Base-by-base conservation (phyloP, 257 asterid genomes). In the Perilla frutescens region DNA sequence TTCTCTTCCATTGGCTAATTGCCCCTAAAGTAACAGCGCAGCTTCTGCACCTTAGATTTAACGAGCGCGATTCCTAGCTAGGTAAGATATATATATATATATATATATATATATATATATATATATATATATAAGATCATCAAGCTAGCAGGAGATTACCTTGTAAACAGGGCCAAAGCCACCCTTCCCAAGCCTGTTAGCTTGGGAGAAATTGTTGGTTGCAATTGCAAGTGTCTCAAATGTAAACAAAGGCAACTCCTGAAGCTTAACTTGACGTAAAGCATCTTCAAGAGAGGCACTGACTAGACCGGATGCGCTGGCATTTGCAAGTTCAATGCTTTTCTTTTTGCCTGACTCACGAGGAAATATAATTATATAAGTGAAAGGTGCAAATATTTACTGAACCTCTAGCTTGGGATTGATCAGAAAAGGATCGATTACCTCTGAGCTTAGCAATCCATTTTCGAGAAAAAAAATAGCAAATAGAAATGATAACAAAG, bases 131-230 rank as follows among this genome's bases (percentile, higher is more conserved):
- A 20, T 20, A 20, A 20, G 26, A 20, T 20, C 26, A 20, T 20
- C 26, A 20, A 20, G 26, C 26, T 20, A 68, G 31, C 26, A 20
- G 26, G 26, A 20, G 26, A 20, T 14, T 44, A 76, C 85, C 66
- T 70, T 77, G 61, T 77, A 80, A 59, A 82, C 85, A 7, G 84
- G 72, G 34, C 85, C 89, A 53, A 82, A 82, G 32, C 89, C 85
- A 3, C 87, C 89, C 77, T 65, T 56, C 51, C 89, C 89, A 6
- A 85, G 84, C 74, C 62, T 66, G 76, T 80, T 85, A 26, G 66
- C 60, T 3, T 53, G 66, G 5, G 71, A 71, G 44, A 85, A 82
- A 5, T 61, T 68, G 62, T 66, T 8, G 10, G 89, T 85, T 0
- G 89, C 87, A 20, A 39, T 76, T 41, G 76, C 79, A 31, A 85